A percentile compares a stretch with the other conserved stretches of the same genome.
Conservation (phyloP, 2,329 filamentous ascomycete species). For the Claviceps pazoutovae region DNA sequence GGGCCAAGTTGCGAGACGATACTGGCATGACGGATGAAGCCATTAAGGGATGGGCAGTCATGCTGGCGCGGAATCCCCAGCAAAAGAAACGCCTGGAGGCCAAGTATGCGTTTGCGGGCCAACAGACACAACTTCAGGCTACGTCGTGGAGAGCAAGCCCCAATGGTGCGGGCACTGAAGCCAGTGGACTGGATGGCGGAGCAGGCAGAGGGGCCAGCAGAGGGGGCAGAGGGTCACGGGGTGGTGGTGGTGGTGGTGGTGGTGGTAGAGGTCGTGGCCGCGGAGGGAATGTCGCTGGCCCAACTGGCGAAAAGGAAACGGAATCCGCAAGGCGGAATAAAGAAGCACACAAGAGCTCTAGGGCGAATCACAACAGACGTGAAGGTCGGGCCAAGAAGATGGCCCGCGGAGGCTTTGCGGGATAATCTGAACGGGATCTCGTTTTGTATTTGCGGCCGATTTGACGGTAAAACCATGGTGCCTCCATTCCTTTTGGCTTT, state of each 20-base stretch:
- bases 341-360: constrained; percentile 66
- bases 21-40: constrained; percentile 88
- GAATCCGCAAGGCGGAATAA: constrained; percentile 60
- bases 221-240: constrained; percentile 23
- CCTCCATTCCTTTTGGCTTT: too few species aligned
- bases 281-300: constrained; percentile 48
- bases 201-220: constrained; percentile 22
- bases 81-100: constrained; percentile 56
- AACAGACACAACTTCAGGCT: constrained; percentile 49
- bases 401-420: constrained; percentile 34
- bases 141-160: constrained; percentile 50
- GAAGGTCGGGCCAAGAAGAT: constrained; percentile 55
- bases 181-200: constrained; percentile 34
- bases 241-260: constrained; percentile 11
- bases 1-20: constrained; percentile 53
- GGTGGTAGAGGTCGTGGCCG: constrained; percentile 28
- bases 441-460: constrained; percentile 6
- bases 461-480: too few species aligned
- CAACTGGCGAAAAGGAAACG: constrained; percentile 55
- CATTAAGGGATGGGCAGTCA: constrained; percentile 86
- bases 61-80: constrained; percentile 62
- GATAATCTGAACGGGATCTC: constrained; percentile 12
- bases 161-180: constrained; percentile 42
- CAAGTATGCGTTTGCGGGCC: constrained; percentile 52
- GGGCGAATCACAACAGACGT: constrained; percentile 76